Base-by-base conservation (phyloP, 2,329 filamentous ascomycete species). In the Periglandula ipomoeae region DNA sequence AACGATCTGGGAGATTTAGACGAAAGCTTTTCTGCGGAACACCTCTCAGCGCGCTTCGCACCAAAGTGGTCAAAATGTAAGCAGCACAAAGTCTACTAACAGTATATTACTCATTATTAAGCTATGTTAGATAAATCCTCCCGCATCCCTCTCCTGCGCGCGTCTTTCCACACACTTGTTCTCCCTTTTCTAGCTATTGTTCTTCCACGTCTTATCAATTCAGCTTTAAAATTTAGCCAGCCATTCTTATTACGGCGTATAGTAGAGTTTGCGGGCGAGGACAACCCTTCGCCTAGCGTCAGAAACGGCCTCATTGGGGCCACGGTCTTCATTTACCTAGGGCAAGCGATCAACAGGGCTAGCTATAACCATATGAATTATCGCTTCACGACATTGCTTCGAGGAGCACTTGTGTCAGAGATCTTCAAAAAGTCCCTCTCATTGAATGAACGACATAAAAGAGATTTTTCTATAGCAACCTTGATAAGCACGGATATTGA, bases 401-500 rank as follows among this genome's bases (percentile, higher is more conserved):
- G 65, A 11, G 64, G 59, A 2, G 57, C 55, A 1, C 56, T 69
- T 13, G 51, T 65, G 6, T 68, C 72, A 0, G 65, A 75, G 55
- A 69, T 80, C 15, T 78, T 74, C 52, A 64, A 67, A n/a, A 71
- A 73, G 51, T 70, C 68, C 0, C 51, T 70, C 3, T 50, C 54
- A 2, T 50, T 70, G 7, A 57, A 59, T n/a, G 53, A 55, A 2
- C 54, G 54, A 2, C 49, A 55, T 2, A 57, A 59, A 4, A 61
- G 65, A 17, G 63, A 67, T 24, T 59, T 60, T 1, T 62, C 63
- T 8, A 63, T 70, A 2, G 50, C 68, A 9, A 73, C 70, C 3
- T 55, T 73, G 11, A 74, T 74, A 68, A 70, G 65, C 43, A 66
- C 69, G 4, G 71, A 73, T 48, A 61, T 74, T 13, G 69, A 71